Percentiles rank a stretch among this genome's conserved stretches.
Conservation (phyloP, 2,329 filamentous ascomycete genomes). For the Cordyceps farinosa region DNA sequence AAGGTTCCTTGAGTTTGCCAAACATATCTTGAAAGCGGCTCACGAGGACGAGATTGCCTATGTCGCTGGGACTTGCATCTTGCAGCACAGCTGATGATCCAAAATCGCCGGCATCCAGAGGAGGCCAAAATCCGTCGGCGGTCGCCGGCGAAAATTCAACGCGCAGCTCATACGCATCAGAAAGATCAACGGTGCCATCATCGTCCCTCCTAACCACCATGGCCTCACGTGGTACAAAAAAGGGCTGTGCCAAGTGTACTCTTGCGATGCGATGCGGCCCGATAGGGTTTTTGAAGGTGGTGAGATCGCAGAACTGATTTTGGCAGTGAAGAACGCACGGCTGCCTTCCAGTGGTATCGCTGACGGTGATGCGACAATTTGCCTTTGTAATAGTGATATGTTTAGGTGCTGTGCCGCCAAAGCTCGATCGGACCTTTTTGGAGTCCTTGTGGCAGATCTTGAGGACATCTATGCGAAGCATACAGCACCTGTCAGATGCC, state of each 20-base stretch:
- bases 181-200: constrained; percentile 45
- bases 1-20: constrained; percentile 37
- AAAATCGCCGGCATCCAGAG: constrained; percentile 33
- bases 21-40: constrained; percentile 42
- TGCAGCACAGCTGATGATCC: neutral
- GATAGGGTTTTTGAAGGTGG: constrained; percentile 46
- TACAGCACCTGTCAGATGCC: constrained; percentile 34
- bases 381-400: constrained; percentile 33
- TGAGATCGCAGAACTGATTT: constrained; percentile 52
- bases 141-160: constrained; percentile 52
- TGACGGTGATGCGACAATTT: constrained; percentile 37
- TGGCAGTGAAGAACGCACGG: constrained; percentile 49
- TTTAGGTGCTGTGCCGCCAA: constrained; percentile 28
- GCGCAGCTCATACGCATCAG: constrained; percentile 47
- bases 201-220: constrained; percentile 48
- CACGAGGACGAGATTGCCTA: constrained; percentile 36
- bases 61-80: constrained; percentile 21
- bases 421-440: constrained; percentile 32
- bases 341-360: constrained; percentile 33
- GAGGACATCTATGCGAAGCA: constrained; percentile 51
- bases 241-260: constrained; percentile 46
- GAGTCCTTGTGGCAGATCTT: constrained; percentile 50
- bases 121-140: constrained; percentile 48
- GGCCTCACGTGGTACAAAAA: constrained; percentile 50
- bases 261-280: constrained; percentile 45